Evolutionary conservation across 2,329 filamentous ascomycete species (phyloP), one percentile per base, ranked within the genome.

Genomic region (Arachnopeziza araneosa): DNA sequence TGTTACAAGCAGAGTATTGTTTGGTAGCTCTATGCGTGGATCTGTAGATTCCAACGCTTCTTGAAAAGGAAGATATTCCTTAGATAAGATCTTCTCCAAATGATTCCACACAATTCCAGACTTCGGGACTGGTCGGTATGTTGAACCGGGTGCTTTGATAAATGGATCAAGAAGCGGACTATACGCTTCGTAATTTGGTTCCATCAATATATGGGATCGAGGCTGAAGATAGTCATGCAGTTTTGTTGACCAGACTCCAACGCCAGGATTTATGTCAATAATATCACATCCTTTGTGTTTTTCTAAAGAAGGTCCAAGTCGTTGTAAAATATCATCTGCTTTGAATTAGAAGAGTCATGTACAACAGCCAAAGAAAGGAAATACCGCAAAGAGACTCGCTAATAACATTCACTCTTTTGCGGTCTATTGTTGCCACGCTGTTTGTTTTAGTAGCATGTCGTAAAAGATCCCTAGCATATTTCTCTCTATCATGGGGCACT

Each of bases 241-340:
- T 68, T 88, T 90, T 26, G 79, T 78, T 36, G 93, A 96, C 84
- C 89, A 95, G 1, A 96, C 57, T 9, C 92, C 91, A 1, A 77
- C 77, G 17, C 92, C 92, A 0, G 93, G 93, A 72, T 93, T 91
- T 59, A 96, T 78, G 71, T 98, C 93, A 68, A 99, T 78, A 52
- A 98, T 81, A 68, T 96, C 92, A 75, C 93, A 92, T 57, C 90
- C 90, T 55, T 79, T 77, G 73, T 95, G 87, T 52, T 84, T 82
- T 36, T 84, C 76, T 21, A 98, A 80, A 2, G 85, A 85, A 0
- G 83, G 81, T 1, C 82, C 84, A n/a, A 96, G 76, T 62, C 90
- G 90, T 7, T 83, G 72, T 52, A 96, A 68, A 14, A 67, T 64
- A 60, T 67, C 68, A 63, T 72, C 71, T 73, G 52, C 24, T 24